phyloP scores from a whole-genome alignment of 2,329 filamentous ascomycete genomes.

The Rutstroemia sydowiana region DNA sequence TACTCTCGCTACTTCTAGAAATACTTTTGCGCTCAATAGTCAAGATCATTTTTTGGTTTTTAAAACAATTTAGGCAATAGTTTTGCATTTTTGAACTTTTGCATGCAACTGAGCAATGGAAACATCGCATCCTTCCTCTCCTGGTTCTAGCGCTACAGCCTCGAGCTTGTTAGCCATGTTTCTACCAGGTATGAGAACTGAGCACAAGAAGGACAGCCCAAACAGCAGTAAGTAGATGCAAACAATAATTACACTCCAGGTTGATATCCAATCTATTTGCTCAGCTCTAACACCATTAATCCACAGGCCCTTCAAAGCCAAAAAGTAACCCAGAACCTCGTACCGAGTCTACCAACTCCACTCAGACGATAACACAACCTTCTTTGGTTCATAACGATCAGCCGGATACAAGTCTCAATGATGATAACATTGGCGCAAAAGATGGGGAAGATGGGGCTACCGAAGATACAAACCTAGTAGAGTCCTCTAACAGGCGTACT shows the following conservation, averaged over 20 bases:
- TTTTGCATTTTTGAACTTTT: too few species aligned
- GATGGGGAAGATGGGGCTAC: constrained; percentile 11
- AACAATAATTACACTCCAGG: too few species aligned
- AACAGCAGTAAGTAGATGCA: background rate
- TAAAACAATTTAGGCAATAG: too few species aligned
- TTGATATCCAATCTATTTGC: too few species aligned
- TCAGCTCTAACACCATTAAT: background rate
- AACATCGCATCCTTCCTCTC: background rate
- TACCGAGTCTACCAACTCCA: constrained; percentile 6
- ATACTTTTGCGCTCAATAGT: background rate
- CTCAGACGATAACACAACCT: background rate
- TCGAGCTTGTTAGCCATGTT: constrained; percentile 26
- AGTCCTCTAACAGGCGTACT: background rate
- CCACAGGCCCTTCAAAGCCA: background rate
- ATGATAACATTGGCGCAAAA: background rate
- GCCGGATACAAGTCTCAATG: background rate
- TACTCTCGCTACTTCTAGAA: background rate
- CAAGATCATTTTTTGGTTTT: too few species aligned
- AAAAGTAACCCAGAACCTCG: background rate
- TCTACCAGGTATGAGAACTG: constrained; percentile 18
- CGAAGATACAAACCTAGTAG: constrained; percentile 1
- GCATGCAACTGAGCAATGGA: too few species aligned
- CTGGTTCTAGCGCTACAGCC: constrained; percentile 14
- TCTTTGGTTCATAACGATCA: constrained; percentile 9
- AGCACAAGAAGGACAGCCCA: constrained; percentile 25